These are phyloP conservation scores for Colletotrichum siamense DNA, from an alignment of 2,329 filamentous ascomycete genomes.

Conservation along the genomic window DNA sequence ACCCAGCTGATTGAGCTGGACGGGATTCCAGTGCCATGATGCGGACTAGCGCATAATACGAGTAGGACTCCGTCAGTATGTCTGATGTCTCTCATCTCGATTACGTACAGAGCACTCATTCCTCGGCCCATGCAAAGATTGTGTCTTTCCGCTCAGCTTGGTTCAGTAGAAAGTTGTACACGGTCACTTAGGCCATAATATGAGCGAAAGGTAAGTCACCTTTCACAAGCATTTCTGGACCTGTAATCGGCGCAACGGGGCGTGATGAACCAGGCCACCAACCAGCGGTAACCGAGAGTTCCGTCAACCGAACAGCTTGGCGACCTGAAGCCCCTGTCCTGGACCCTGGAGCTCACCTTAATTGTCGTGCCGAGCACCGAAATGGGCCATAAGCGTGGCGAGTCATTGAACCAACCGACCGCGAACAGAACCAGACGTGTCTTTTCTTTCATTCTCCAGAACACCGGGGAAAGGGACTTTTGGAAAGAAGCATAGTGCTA, in stretches of 20 bases:
- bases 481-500: background rate
- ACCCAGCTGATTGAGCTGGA: background rate
- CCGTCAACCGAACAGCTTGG: background rate
- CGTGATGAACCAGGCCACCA: background rate
- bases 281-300: background rate
- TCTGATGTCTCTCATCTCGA: background rate
- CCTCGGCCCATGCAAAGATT: background rate
- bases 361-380: background rate
- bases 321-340: background rate
- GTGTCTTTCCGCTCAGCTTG: background rate
- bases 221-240: background rate
- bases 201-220: background rate
- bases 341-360: background rate
- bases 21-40: background rate
- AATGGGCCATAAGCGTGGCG: background rate
- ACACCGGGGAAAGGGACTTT: background rate
- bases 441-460: background rate
- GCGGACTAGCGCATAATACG: background rate
- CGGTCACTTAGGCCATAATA: background rate
- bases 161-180: background rate
- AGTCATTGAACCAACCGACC: background rate
- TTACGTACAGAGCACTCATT: background rate
- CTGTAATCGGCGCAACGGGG: background rate
- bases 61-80: background rate
- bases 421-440: background rate